phyloP scores from a whole-genome alignment of 305 asterid genomes.

The Withania somnifera region DNA sequence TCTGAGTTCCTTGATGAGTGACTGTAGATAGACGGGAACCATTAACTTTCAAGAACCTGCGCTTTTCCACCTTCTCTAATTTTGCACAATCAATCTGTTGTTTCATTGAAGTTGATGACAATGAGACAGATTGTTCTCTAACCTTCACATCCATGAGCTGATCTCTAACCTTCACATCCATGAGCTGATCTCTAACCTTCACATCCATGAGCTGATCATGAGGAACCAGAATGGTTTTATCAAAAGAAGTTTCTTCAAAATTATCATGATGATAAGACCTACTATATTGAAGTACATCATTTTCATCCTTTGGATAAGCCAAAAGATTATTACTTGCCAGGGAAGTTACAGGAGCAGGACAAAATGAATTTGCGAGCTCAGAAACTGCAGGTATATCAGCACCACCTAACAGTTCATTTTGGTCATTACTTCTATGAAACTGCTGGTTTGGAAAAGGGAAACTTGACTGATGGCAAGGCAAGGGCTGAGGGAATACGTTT shows the following conservation, averaged over 20 bases:
- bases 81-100: slow-evolving; percentile 15
- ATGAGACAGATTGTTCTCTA: slow-evolving; percentile 18
- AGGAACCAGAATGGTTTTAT: slow-evolving; percentile 19
- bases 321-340: slow-evolving; percentile 13
- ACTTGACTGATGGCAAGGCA: background rate
- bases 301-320: slow-evolving; percentile 13
- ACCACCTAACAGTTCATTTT: slow-evolving; percentile 5
- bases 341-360: slow-evolving; percentile 10
- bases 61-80: slow-evolving; percentile 22
- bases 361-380: slow-evolving; percentile 7
- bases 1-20: slow-evolving; percentile 27
- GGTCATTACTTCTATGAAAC: background rate
- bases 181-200: slow-evolving; percentile 24
- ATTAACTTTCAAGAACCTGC: slow-evolving; percentile 3
- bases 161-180: slow-evolving; percentile 23
- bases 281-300: slow-evolving; percentile 22
- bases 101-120: slow-evolving; percentile 21
- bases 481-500: background rate
- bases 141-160: slow-evolving; percentile 21
- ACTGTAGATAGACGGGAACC: slow-evolving; percentile 19
- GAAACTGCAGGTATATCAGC: background rate
- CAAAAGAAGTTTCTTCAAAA: slow-evolving; percentile 17
- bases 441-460: background rate
- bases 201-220: slow-evolving; percentile 17
- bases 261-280: slow-evolving; percentile 23